phyloP scores from a whole-genome alignment of 2,329 filamentous ascomycete genomes.

The Talaromyces sp. region DNA sequence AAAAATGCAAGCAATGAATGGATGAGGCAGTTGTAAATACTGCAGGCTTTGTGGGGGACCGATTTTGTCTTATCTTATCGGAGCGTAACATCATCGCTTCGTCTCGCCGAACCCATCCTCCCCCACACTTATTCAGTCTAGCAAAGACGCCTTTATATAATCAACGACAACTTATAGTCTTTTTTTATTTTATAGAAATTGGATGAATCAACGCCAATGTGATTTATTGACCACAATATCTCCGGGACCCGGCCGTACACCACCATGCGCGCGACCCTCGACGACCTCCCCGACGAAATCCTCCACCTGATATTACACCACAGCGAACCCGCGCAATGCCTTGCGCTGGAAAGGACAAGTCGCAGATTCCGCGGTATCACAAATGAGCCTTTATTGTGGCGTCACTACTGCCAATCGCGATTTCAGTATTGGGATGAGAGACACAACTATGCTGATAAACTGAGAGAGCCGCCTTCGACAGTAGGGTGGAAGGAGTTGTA shows the following conservation, averaged over 20 bases:
- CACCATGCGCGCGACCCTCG: slow-evolving; percentile 12
- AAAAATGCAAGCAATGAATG: neutral
- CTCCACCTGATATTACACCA: slow-evolving; percentile 72
- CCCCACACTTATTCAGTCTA: neutral
- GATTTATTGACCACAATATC: neutral
- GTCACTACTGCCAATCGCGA: slow-evolving; percentile 63
- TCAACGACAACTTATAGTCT: neutral
- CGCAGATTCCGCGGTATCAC: slow-evolving; percentile 63
- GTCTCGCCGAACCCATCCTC: neutral
- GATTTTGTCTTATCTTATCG: slow-evolving; percentile 14
- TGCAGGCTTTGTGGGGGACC: slow-evolving; percentile 4
- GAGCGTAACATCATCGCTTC: neutral
- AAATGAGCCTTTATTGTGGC: slow-evolving; percentile 76
- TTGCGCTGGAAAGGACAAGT: slow-evolving; percentile 58
- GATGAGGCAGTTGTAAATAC: neutral
- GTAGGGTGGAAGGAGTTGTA: slow-evolving; percentile 75
- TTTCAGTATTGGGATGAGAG: slow-evolving; percentile 73
- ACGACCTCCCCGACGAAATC: slow-evolving; percentile 72
- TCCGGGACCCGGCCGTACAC: neutral
- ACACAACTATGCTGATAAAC: slow-evolving; percentile 59
- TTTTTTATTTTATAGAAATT: neutral
- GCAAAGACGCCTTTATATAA: neutral
- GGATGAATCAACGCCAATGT: neutral
- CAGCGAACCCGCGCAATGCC: slow-evolving; percentile 50
- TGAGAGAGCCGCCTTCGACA: slow-evolving; percentile 51